A percentile compares a stretch with the other conserved stretches of the same genome.
Evolutionary conservation across 2,329 filamentous ascomycete species (phyloP).

Genomic region (Verticillium longisporum): DNA sequence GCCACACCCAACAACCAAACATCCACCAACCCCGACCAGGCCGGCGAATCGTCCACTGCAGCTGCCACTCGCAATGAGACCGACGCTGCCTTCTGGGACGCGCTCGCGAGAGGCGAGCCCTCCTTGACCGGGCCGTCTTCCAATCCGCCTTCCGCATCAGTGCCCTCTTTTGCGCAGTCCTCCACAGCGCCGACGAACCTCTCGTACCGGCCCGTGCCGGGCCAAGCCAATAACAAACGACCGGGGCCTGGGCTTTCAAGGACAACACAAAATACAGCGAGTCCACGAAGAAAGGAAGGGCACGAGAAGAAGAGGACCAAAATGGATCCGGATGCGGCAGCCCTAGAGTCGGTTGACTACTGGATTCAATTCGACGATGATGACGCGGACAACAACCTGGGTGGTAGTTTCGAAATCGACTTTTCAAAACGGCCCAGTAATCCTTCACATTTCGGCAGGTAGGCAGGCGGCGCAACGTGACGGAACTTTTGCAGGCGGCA

Average conservation of each 20-base stretch:
- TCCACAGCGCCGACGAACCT: conserved; percentile 1
- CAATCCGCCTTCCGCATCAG: conserved; percentile 6
- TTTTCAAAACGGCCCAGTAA: conserved; percentile 30
- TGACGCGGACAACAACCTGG: conserved; percentile 25
- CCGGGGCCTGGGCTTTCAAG: conserved; percentile 1
- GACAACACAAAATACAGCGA: background rate
- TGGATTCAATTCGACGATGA: conserved; percentile 46
- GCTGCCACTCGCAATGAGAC: conserved; percentile 15
- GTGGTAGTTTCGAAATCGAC: conserved; percentile 33
- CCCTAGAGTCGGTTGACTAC: conserved; percentile 44
- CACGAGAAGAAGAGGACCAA: conserved; percentile 43
- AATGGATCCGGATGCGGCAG: conserved; percentile 32
- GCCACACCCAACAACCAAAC: conserved; percentile 30
- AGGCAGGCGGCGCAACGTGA: background rate
- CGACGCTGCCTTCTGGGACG: conserved; percentile 24
- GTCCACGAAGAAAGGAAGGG: conserved; percentile 24
- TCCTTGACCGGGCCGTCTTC: conserved; percentile 9
- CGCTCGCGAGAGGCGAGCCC: conserved; percentile 7
- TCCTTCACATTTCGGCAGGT: conserved; percentile 10
- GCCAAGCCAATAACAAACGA: conserved; percentile 15
- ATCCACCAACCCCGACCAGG: conserved; percentile 24
- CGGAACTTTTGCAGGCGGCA: background rate
- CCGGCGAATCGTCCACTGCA: conserved; percentile 17
- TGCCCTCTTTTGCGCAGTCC: conserved; percentile 9
- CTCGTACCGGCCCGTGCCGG: conserved; percentile 6